phyloP scores from a whole-genome alignment of 371 early-diverging fungal genomes.

The Rhizoclosmatium hyalinum region DNA sequence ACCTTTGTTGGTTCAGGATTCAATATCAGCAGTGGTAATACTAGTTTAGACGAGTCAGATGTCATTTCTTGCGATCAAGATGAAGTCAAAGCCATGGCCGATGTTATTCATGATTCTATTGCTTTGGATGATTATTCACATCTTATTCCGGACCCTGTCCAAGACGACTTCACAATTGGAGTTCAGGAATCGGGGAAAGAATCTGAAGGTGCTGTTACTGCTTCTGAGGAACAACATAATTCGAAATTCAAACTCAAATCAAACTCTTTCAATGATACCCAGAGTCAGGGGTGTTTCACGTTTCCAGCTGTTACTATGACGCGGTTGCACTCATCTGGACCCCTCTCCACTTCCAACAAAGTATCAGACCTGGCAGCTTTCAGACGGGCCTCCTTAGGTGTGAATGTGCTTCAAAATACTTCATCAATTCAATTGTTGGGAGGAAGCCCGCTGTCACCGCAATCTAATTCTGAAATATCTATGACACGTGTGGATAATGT shows the following conservation, averaged over 20 bases:
- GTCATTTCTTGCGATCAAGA: background rate
- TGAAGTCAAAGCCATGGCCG: conserved; percentile 4
- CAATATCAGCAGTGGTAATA: background rate
- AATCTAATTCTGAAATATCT: background rate
- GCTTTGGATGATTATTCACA: background rate
- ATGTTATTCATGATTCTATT: conserved; percentile 1
- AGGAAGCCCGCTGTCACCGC: conserved; percentile 6
- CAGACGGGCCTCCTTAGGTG: conserved; percentile 16
- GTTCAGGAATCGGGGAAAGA: no score
- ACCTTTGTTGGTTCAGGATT: conserved; percentile 1
- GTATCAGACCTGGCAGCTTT: background rate
- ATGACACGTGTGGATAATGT: background rate
- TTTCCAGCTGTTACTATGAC: conserved; percentile 25
- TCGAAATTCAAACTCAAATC: no score
- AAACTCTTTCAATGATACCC: no score
- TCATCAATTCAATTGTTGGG: background rate
- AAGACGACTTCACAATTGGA: background rate
- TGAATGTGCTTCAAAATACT: background rate
- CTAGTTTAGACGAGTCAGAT: background rate
- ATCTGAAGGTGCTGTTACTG: background rate
- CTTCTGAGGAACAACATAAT: no score
- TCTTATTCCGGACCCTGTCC: background rate
- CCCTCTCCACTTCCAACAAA: conserved; percentile 14
- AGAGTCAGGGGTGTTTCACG: background rate
- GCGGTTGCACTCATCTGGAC: conserved; percentile 20